Conservation (phyloP, 192 early-diverging fungal genomes). For the Helicostylum pulchrum region DNA sequence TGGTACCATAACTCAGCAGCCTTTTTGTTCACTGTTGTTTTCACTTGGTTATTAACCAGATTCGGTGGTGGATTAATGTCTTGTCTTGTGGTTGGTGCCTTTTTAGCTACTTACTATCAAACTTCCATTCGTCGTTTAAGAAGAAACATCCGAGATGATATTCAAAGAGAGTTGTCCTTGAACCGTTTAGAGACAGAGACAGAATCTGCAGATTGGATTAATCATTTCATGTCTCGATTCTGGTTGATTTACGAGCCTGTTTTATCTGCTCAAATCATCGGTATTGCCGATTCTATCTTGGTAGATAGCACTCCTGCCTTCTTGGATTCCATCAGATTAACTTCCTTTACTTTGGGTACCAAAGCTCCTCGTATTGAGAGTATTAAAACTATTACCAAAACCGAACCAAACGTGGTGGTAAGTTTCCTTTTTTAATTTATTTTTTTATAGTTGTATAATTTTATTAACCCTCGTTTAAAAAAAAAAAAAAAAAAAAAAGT, state of each 20-base stretch:
- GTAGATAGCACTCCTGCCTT: constrained; percentile 75
- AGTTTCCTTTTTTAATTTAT: constrained; percentile 9
- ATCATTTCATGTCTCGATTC: constrained; percentile 75
- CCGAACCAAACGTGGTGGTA: constrained; percentile 72
- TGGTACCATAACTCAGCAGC: constrained; percentile 39
- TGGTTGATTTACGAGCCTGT: constrained; percentile 91
- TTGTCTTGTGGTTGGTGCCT: constrained; percentile 39
- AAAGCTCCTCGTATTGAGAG: constrained; percentile 71
- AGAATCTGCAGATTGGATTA: constrained; percentile 87
- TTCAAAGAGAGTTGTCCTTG: constrained; percentile 60
- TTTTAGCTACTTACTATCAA: constrained; percentile 66
- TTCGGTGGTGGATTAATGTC: constrained; percentile 37
- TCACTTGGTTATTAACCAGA: constrained; percentile 33
- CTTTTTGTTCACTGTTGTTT: constrained; percentile 31
- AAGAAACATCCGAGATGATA: constrained; percentile 65
- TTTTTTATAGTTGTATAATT: too few species aligned
- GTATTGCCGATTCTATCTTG: constrained; percentile 70
- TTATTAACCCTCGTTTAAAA: too few species aligned
- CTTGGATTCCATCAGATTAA: constrained; percentile 71
- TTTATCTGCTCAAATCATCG: constrained; percentile 70
- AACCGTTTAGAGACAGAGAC: constrained; percentile 43
- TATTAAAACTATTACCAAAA: constrained; percentile 69
- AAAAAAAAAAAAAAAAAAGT: too few species aligned
- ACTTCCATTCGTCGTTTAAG: constrained; percentile 68
- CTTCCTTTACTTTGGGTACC: constrained; percentile 74